Evolutionary conservation across 169 alveolate species (phyloP), one percentile per base, ranked within the genome.

Genomic region (Eimeria praecox): DNA sequence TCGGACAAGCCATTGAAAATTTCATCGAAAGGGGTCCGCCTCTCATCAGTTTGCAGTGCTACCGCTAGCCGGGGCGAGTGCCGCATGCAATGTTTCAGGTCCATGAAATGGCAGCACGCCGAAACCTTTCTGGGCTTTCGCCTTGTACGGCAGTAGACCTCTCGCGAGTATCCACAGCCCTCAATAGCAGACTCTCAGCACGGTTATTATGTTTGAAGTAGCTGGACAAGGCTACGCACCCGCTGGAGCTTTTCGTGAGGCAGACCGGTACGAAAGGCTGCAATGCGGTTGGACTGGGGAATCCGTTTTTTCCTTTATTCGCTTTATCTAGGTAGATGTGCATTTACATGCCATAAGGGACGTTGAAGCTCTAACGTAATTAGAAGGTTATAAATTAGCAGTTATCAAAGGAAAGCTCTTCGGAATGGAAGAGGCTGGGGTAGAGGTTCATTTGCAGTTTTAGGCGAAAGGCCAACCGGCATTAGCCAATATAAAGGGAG

Each of bases 201-300:
- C 64, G n/a, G 27, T 2, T 40, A 40, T n/a, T n/a, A 46, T 82
- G 90, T 82, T 44, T 82, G 90, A 82, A 82, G 90, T 27, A 22
- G 90, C 90, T 46, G 49, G 20, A 5, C 46, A 46, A 24, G 71
- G 66, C 59, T 77, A 22, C 87, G 49, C 87, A 77, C 38, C 59
- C 62, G 59, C 64, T 77, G 59, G n/a, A 77, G 87, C 87, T n/a
- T 77, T 77, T 77, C 42, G 64, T 77, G 87, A 30, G 59, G 87
- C 62, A 40, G 35, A 77, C n/a, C 87, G 9, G 59, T 33, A 77
- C 33, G 30, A 77, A 77, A n/a, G 87, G 82, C 86, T 75, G 35
- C 38, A 42, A 18, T 75, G 33, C 86, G 56, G 40, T 75, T 75
- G 62, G 62, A 75, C 86, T 73, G 85, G 85, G 85, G 38, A 73